Base-by-base conservation (phyloP, 1,139 yeast genomes). In the Debaryomycetaceae sp. region DNA sequence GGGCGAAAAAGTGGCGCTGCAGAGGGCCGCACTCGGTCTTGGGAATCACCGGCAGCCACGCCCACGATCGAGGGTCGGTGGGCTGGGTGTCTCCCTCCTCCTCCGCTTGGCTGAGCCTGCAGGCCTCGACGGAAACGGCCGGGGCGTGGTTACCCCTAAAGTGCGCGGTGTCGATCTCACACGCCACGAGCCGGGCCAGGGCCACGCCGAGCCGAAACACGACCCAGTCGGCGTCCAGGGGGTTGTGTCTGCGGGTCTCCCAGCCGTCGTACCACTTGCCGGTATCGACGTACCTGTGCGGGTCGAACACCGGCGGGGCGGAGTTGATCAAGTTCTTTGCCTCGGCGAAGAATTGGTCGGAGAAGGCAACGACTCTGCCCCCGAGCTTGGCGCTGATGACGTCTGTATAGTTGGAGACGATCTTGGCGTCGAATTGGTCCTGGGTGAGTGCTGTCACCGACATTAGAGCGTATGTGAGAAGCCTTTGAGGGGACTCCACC, bases 261-360 rank as follows among this genome's bases (percentile, higher is more conserved):
- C 97, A 87, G 12, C 97, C 97, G 44, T 87, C 97, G 49, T 82
- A 87, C 95, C 96, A 86, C 4, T 95, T 95, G 31, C 97, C 97
- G 4, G 87, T 73, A 38, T 73, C 79, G 4, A 80, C 73, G 55
- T 83, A 87, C 44, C 69, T 64, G 13, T 86, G 77, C 15, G 82
- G 79, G 45, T 83, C 93, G 46, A 92, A 66, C 33, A 83, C 69
- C 4, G 96, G 93, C 5, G 76, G 66, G 31, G 67, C 67, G 22
- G 95, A 87, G 47, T 81, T 77, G 52, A 85, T 77, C 46, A 87
- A 67, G 56, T 87, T 87, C 27, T 68, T 72, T n/a, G 97, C 96
- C 28, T 74, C 87, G 1, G 96, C 97, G 57, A 87, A 87, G 92
- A 93, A 87, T 55, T 87, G 92, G 50, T 87, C 95, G 25, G 92